Conservation (phyloP, 2,329 filamentous ascomycete genomes). For the Penicillium palitans region DNA sequence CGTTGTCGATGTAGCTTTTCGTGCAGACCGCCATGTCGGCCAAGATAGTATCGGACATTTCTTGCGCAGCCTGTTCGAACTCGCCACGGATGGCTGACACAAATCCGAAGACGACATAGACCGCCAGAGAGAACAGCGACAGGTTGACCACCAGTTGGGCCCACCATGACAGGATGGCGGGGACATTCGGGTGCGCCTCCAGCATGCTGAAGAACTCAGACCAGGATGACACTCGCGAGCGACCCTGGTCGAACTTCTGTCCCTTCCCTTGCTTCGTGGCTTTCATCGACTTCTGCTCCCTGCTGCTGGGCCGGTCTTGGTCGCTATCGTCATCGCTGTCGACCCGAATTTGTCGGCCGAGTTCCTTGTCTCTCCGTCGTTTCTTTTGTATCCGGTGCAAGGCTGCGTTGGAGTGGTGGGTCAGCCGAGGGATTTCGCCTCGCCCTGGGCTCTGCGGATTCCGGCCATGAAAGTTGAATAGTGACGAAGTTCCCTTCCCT, state of each 20-base stretch:
- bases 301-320: slow-evolving; percentile 40
- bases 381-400: slow-evolving; percentile 51
- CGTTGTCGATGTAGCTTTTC: slow-evolving; percentile 72
- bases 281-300: slow-evolving; percentile 38
- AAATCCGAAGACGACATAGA: slow-evolving; percentile 69
- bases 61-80: slow-evolving; percentile 69
- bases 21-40: slow-evolving; percentile 73
- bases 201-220: slow-evolving; percentile 61
- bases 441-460: slow-evolving; percentile 55
- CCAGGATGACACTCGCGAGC: slow-evolving; percentile 41
- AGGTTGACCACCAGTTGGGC: slow-evolving; percentile 59
- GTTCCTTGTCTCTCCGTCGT: slow-evolving; percentile 49
- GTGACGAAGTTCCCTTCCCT: slow-evolving; percentile 39
- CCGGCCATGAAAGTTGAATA: slow-evolving; percentile 45
- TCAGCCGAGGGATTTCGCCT: slow-evolving; percentile 61
- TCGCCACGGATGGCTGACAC: slow-evolving; percentile 71
- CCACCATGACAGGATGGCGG: slow-evolving; percentile 66
- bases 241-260: slow-evolving; percentile 10
- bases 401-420: slow-evolving; percentile 49
- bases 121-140: slow-evolving; percentile 49
- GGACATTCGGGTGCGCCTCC: slow-evolving; percentile 64
- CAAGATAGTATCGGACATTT: slow-evolving; percentile 67
- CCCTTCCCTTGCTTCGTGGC: slow-evolving; percentile 19
- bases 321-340: slow-evolving; percentile 48
- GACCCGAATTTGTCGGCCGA: slow-evolving; percentile 45